Percentiles rank a stretch among this genome's conserved stretches.
phyloP scores from a whole-genome alignment of 495 filamentous ascomycete genomes.

The Staphylotrichum tortipilum region DNA sequence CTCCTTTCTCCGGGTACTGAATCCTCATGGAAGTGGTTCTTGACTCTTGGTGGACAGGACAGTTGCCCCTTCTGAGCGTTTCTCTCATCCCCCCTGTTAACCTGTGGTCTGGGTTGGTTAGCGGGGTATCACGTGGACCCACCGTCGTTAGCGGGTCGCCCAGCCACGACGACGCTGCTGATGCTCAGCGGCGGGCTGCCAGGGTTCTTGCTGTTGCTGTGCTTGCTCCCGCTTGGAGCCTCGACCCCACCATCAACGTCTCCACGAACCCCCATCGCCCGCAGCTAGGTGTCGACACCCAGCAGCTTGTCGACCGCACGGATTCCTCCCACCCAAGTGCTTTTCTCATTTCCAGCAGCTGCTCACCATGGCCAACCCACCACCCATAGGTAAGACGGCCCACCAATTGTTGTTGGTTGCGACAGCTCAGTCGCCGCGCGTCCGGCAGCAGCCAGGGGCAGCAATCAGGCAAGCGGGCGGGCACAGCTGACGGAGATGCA shows the following conservation, averaged over 20 bases:
- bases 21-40: too few species aligned
- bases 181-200: slow-evolving; percentile 1
- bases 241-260: slow-evolving; percentile 23
- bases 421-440: too few species aligned
- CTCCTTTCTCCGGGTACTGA: too few species aligned
- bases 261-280: slow-evolving; percentile 10
- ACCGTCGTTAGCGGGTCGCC: neutral
- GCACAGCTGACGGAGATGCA: slow-evolving; percentile 11
- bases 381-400: slow-evolving; percentile 21
- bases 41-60: neutral
- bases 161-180: slow-evolving; percentile 18
- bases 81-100: neutral
- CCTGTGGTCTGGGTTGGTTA: slow-evolving; percentile 3
- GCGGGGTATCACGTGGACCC: slow-evolving; percentile 32
- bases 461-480: slow-evolving; percentile 1
- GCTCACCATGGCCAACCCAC: slow-evolving; percentile 17
- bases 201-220: neutral
- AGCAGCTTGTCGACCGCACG: neutral
- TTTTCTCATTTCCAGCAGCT: neutral
- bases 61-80: neutral
- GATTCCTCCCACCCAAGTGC: neutral
- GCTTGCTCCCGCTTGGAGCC: too few species aligned
- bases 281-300: slow-evolving; percentile 1
- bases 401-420: neutral
- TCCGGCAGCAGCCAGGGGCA: too few species aligned